Base-by-base conservation (phyloP, 768 basidiomycete genomes). In the Amanita polypyramis region DNA sequence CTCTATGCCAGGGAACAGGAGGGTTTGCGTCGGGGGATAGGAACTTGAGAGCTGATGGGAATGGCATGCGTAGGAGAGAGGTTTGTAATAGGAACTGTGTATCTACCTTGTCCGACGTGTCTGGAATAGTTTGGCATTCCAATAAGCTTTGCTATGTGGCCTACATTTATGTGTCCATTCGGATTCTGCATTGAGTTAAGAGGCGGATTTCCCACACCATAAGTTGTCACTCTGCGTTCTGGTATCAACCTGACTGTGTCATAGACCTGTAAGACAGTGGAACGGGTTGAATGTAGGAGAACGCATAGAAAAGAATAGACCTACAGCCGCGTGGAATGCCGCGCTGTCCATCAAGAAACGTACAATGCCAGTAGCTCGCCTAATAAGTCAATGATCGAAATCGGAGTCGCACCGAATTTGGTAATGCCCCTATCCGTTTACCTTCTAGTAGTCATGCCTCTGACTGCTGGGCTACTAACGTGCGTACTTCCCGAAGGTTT, bases 1-100 rank as follows among this genome's bases (percentile, higher is more conserved):
- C 85, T 25, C 88, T 77, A 52, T 90, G 74, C 88, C 88, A 92
- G 0, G 88, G 89, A 1, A 91, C 76, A 5, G 82, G 79, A 0
- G 82, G 81, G 20, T 70, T 68, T 1, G 72, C 68, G 17, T 73
- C 70, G 0, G 77, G 72, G 0, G 77, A 74, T 3, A 90, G 63
- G 54, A 80, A 84, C 57, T 90, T 90, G 42, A 92, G 71, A n/a
- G 88, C 87, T 91, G 51, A 30, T 46, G 20, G n/a, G 12, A 41
- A 29, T 43, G 8, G 15, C 11, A 12, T 32, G 12, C n/a, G 9
- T 36, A 27, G 12, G 30, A 33, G 14, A 29, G 3, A 23, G n/a
- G n/a, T 10, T 11, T 5, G 10, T 7, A 30, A 23, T 25, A 15
- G 32, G 46, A 30, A 25, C 9, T 12, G 21, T 15, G 38, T 14